Base-by-base conservation (phyloP, 2,329 filamentous ascomycete species). In the Aspergillus felis region DNA sequence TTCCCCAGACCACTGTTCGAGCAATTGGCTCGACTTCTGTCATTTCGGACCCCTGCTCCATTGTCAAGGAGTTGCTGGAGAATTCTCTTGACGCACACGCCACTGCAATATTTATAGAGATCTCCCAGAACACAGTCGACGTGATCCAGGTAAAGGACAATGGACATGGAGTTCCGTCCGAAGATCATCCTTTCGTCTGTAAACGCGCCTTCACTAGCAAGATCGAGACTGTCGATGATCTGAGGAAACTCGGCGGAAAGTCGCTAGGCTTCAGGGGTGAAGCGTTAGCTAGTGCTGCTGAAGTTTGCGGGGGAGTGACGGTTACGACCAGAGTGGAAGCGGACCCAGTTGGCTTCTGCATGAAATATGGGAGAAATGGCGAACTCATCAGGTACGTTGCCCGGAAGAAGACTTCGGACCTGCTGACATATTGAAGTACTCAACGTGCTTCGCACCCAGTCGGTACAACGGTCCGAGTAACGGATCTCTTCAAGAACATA, bases 11-110 rank as follows among this genome's bases (percentile, higher is more conserved):
- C 17, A 74, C 76, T 57, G 75, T 80, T 41, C 76, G 79, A 57
- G 79, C 80, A 57, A 81, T 87, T 58, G 79, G 83, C 57, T 84
- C 84, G 27, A 77, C 79, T 14, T 83, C 86, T 61, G 80, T 81
- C 24, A 76, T 87, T 51, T 78, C 79, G 9, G 81, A 86, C 64
- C 75, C 84, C 7, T 79, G 76, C 58, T 83, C 83, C 2, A 77
- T 84, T 9, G 80, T 86, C 55, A 87, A 87, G 68, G 86, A 89
- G 67, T 80, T 89, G 42, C 70, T 89, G 42, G 86, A 89, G 59
- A 89, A 89, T 68, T 79, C 85, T n/a, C 76, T 89, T 10, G 86
- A 89, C 72, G 85, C 85, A 4, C 76, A 78, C 49, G 83, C 86
- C 1, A 81, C 82, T 2, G 79, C 80, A 1, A 74, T 89, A 41